Evolutionary conservation across 2,329 filamentous ascomycete genomes (phyloP).

Genomic region (Epichloe amarillans): DNA sequence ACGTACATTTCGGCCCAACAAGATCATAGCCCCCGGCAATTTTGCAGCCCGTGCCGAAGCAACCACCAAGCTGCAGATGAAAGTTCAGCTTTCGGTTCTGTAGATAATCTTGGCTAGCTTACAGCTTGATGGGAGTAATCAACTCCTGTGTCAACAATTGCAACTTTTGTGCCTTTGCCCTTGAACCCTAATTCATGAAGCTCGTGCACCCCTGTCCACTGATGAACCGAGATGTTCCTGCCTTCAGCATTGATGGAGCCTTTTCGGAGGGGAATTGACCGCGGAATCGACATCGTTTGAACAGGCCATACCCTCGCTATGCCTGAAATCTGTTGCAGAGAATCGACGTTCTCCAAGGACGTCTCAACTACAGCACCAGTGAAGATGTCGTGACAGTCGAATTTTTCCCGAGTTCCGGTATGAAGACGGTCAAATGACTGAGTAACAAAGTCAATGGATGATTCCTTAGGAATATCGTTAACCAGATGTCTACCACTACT

Average conservation of each 20-base stretch:
- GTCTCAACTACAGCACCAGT: constrained; percentile 21
- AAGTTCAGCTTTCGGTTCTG: not conserved
- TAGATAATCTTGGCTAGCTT: not conserved
- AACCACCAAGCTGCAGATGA: constrained; percentile 21
- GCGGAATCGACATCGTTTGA: constrained; percentile 11
- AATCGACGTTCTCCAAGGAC: constrained; percentile 19
- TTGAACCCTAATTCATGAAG: constrained; percentile 24
- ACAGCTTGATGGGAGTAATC: constrained; percentile 27
- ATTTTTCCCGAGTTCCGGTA: constrained; percentile 12
- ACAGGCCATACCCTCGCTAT: constrained; percentile 25
- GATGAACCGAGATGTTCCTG: constrained; percentile 19
- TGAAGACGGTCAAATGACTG: constrained; percentile 10
- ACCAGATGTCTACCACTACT: not conserved
- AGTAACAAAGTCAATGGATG: constrained; percentile 8
- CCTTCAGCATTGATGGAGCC: constrained; percentile 9
- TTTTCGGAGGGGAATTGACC: not conserved
- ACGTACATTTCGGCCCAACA: constrained; percentile 20
- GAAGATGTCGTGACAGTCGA: constrained; percentile 24
- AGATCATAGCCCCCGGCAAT: constrained; percentile 26
- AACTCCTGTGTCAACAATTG: constrained; percentile 26
- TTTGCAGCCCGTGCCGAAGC: constrained; percentile 26
- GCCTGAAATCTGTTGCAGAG: constrained; percentile 18
- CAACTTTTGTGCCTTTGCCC: constrained; percentile 24
- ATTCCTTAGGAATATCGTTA: constrained; percentile 3
- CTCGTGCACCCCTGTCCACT: constrained; percentile 25